Percentiles rank a stretch among this genome's conserved stretches.
These are phyloP conservation scores for Fragaria iinumae DNA, from an alignment of 306 rosid species.

Conservation along the genomic window DNA sequence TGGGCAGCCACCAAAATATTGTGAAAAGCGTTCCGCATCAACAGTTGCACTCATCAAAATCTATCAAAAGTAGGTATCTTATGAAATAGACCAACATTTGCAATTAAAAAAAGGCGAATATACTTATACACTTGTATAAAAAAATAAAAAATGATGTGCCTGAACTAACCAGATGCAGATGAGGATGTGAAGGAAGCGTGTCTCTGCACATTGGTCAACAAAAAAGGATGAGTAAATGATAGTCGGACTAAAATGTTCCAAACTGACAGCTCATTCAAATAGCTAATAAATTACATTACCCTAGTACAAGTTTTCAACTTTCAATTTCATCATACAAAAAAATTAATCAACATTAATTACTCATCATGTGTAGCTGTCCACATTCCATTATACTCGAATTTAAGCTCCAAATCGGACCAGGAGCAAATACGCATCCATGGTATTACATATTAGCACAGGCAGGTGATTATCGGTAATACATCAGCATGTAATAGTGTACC, in stretches of 20 bases:
- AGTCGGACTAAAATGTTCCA: conserved; percentile 22
- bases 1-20: conserved; percentile 95
- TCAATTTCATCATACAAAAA: neutral
- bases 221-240: conserved; percentile 11
- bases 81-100: neutral
- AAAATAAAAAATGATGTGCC: conserved; percentile 16
- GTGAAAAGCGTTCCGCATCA: conserved; percentile 78
- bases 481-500: conserved; percentile 38
- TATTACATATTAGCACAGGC: conserved; percentile 4
- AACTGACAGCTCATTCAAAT: neutral
- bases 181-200: conserved; percentile 70
- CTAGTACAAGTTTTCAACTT: neutral
- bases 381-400: neutral
- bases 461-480: conserved; percentile 6
- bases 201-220: conserved; percentile 64
- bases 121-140: neutral
- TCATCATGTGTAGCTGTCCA: neutral
- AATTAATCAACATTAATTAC: neutral
- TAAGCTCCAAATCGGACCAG: neutral
- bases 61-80: conserved; percentile 36
- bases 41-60: conserved; percentile 96
- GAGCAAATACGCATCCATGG: conserved; percentile 14
- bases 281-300: neutral
- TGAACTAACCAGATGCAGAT: conserved; percentile 77
- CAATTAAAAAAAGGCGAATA: neutral